Evolutionary conservation across 2,329 filamentous ascomycete species (phyloP).

Genomic region (Penicillium rolfsii): DNA sequence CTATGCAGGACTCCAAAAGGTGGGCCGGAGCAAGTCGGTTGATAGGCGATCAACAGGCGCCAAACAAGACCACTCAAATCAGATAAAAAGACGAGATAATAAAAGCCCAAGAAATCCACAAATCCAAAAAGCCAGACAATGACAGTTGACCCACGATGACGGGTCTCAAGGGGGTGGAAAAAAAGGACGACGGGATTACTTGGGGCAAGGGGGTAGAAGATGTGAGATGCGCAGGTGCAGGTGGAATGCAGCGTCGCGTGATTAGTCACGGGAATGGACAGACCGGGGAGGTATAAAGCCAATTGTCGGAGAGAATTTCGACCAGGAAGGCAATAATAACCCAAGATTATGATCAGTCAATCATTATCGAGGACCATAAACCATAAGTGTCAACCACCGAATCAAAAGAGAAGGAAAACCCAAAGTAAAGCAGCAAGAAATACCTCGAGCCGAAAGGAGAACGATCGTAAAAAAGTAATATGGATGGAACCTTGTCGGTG

Average conservation of each 20-base stretch:
- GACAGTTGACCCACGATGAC: slow-evolving; percentile 2
- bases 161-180: slow-evolving; percentile 3
- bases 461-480: background rate
- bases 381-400: background rate
- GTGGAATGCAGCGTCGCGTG: slow-evolving; percentile 21
- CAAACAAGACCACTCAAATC: background rate
- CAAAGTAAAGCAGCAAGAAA: background rate
- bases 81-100: background rate
- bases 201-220: slow-evolving; percentile 6
- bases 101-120: background rate
- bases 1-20: background rate
- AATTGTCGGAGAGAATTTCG: background rate
- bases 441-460: background rate
- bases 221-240: slow-evolving; percentile 7
- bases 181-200: background rate
- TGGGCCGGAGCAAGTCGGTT: background rate
- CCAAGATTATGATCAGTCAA: background rate
- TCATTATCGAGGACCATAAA: background rate
- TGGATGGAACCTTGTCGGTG: background rate
- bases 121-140: background rate
- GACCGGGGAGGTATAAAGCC: slow-evolving; percentile 4
- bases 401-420: background rate
- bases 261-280: slow-evolving; percentile 27
- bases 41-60: background rate
- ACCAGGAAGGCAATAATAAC: background rate